phyloP scores from a whole-genome alignment of 2,329 filamentous ascomycete species.

The Nannizziopsis barbatae region DNA sequence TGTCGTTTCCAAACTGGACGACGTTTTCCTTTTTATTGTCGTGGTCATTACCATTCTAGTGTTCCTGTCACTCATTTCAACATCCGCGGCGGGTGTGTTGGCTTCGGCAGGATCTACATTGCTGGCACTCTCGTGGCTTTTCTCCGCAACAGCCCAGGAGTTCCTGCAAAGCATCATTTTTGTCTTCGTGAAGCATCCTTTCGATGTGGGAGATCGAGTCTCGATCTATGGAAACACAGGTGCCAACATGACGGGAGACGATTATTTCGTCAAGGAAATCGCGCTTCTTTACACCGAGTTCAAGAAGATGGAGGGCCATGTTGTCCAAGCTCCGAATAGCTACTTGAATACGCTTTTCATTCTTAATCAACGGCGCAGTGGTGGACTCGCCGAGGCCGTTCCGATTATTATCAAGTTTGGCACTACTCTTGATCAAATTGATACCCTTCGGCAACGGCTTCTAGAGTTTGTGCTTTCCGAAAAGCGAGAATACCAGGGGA shows the following conservation, averaged over 20 bases:
- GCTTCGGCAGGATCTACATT: constrained; percentile 78
- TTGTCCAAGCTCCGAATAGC: constrained; percentile 91
- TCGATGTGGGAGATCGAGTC: constrained; percentile 89
- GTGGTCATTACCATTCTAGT: constrained; percentile 69
- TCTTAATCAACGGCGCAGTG: constrained; percentile 83
- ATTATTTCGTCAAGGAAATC: constrained; percentile 94
- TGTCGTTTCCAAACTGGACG: constrained; percentile 79
- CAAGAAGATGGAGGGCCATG: constrained; percentile 96
- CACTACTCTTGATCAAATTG: constrained; percentile 71
- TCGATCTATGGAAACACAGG: constrained; percentile 86
- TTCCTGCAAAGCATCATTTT: constrained; percentile 85
- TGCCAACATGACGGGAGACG: constrained; percentile 64
- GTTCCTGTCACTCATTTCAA: constrained; percentile 78
- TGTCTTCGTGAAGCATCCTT: constrained; percentile 89
- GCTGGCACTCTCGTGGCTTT: constrained; percentile 84
- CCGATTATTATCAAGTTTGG: constrained; percentile 80
- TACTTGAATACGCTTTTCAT: constrained; percentile 89
- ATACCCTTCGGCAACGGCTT: constrained; percentile 66
- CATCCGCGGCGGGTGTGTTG: constrained; percentile 80
- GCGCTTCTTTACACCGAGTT: constrained; percentile 90
- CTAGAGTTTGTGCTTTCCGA: constrained; percentile 72
- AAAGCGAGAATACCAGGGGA: constrained; percentile 79
- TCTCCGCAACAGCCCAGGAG: constrained; percentile 85
- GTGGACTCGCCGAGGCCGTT: constrained; percentile 74
- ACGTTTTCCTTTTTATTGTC: constrained; percentile 81